Percentiles rank a stretch among this genome's conserved stretches.
Evolutionary conservation across 441 rosid species (phyloP).

Genomic region (Brassica hybrid): DNA sequence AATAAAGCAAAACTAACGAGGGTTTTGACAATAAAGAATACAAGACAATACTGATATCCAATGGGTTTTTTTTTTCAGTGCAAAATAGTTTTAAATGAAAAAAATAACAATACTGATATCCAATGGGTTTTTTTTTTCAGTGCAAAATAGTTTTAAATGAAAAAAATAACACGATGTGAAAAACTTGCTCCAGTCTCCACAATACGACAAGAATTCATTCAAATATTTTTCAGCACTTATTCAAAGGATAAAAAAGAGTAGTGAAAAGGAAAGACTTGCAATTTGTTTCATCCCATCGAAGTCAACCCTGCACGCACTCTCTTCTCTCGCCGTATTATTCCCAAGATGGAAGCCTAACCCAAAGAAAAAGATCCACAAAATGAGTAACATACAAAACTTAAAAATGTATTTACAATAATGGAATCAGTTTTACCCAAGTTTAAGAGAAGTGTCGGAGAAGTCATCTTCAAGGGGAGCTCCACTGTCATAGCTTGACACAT

Average conservation of each 20-base stretch:
- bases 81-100: background rate
- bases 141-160: background rate
- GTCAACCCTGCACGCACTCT: conserved; percentile 15
- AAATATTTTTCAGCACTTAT: background rate
- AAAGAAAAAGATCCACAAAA: background rate
- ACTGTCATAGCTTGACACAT: conserved; percentile 33
- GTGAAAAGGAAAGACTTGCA: conserved; percentile 12
- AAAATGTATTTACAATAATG: background rate
- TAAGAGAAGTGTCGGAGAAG: conserved; percentile 36
- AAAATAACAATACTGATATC: background rate
- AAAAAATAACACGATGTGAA: conserved; percentile 2
- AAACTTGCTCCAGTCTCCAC: conserved; percentile 13
- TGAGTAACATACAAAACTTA: background rate
- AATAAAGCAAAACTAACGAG: too few species aligned
- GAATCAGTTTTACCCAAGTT: conserved; percentile 30
- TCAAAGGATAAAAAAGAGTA: conserved; percentile 10
- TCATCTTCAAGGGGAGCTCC: conserved; percentile 30
- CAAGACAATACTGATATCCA: background rate
- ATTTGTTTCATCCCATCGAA: conserved; percentile 17
- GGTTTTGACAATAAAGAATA: too few species aligned
- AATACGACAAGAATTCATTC: conserved; percentile 10
- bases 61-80: background rate
- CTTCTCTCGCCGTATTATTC: conserved; percentile 1
- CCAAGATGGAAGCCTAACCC: conserved; percentile 31
- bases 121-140: background rate